Conservation (phyloP, 768 basidiomycete genomes). For the Pholiota conissans region DNA sequence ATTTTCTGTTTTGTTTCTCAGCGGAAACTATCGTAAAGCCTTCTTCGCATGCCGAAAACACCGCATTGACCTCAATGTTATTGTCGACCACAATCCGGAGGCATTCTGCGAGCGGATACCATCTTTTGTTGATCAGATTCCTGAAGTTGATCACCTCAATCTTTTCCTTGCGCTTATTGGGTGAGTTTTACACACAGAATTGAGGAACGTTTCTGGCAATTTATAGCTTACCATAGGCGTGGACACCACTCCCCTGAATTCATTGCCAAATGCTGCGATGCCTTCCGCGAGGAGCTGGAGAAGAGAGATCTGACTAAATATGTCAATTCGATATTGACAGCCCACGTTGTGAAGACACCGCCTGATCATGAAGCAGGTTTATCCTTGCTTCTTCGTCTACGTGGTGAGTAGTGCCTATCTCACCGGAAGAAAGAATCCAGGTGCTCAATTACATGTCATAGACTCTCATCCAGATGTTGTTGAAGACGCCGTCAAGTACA, state of each 20-base stretch:
- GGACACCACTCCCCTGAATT: constrained; percentile 57
- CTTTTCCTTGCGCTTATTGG: constrained; percentile 86
- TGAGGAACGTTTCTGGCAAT: neutral
- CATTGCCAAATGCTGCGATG: constrained; percentile 74
- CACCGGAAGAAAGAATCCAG: neutral
- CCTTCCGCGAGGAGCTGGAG: constrained; percentile 72
- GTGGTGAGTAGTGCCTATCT: constrained; percentile 51
- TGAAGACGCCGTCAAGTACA: constrained; percentile 97
- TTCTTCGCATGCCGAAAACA: constrained; percentile 93
- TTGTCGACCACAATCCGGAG: constrained; percentile 80
- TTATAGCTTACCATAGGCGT: constrained; percentile 41
- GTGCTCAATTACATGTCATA: constrained; percentile 24
- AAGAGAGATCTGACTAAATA: constrained; percentile 72
- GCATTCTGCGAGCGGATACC: constrained; percentile 64
- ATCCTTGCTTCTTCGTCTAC: constrained; percentile 67
- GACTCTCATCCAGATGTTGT: constrained; percentile 69
- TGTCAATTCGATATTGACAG: constrained; percentile 88
- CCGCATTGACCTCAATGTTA: constrained; percentile 84
- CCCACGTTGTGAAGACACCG: constrained; percentile 89
- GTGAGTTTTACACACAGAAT: constrained; percentile 40
- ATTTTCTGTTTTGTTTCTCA: too few relatives aligned
- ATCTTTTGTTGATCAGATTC: constrained; percentile 79
- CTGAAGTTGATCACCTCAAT: constrained; percentile 90
- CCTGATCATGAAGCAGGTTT: constrained; percentile 90
- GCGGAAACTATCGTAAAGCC: constrained; percentile 80